Percentiles rank a stretch among this genome's conserved stretches.
Evolutionary conservation across 352 stramenopile genomes (phyloP).

Genomic region (Globisporangium lucens): DNA sequence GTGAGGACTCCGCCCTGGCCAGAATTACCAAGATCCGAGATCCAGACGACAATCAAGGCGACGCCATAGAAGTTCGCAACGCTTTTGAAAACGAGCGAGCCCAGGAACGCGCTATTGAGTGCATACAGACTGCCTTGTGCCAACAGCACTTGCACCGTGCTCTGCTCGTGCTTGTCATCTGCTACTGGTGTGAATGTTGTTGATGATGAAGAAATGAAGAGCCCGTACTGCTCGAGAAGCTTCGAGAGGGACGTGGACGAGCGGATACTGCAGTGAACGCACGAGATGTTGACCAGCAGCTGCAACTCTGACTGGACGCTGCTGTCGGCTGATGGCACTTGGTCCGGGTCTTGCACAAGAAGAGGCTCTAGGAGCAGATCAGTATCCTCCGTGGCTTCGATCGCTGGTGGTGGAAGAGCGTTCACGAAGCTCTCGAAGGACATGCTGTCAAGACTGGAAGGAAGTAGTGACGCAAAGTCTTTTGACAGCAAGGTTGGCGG

Average conservation of each 20-base stretch:
- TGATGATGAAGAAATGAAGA: slow-evolving; percentile 13
- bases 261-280: slow-evolving; percentile 32
- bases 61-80: slow-evolving; percentile 28
- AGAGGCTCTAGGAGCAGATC: slow-evolving; percentile 22
- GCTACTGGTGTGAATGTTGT: background rate
- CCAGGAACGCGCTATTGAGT: slow-evolving; percentile 38
- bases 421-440: slow-evolving; percentile 8
- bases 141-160: slow-evolving; percentile 13
- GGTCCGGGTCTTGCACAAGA: slow-evolving; percentile 28
- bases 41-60: slow-evolving; percentile 36
- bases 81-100: slow-evolving; percentile 34
- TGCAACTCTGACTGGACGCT: slow-evolving; percentile 4
- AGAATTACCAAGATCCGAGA: slow-evolving; percentile 42
- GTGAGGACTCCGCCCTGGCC: slow-evolving; percentile 22
- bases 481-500: slow-evolving; percentile 30
- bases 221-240: slow-evolving; percentile 8
- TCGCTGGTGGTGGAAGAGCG: background rate
- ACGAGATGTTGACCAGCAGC: slow-evolving; percentile 39
- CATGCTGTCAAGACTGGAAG: background rate
- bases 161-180: slow-evolving; percentile 6
- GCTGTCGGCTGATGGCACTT: background rate
- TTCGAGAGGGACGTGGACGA: background rate
- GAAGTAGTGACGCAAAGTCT: slow-evolving; percentile 23
- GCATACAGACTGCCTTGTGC: slow-evolving; percentile 25
- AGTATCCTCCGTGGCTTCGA: slow-evolving; percentile 38